Evolutionary conservation across 768 basidiomycete species (phyloP).

Genomic region (Lactarius sp.): DNA sequence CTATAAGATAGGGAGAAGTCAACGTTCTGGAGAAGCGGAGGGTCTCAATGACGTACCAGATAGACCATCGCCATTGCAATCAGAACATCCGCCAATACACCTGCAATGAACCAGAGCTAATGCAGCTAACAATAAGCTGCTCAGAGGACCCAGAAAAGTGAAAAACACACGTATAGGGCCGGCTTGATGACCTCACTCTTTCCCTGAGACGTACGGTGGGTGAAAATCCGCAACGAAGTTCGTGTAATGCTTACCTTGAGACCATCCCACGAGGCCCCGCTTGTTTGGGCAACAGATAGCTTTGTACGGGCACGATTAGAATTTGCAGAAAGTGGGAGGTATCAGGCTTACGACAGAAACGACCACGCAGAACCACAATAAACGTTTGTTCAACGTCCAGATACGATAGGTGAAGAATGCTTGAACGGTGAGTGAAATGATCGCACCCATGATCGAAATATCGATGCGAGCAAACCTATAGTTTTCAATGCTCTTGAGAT

Average conservation of each 20-base stretch:
- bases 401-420: conserved; percentile 16
- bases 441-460: conserved; percentile 2
- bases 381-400: conserved; percentile 8
- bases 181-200: neutral
- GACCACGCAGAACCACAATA: conserved; percentile 4
- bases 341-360: conserved; percentile 4
- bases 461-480: conserved; percentile 8
- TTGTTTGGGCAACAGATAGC: conserved; percentile 4
- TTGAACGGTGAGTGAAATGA: conserved; percentile 15
- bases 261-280: neutral
- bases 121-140: neutral
- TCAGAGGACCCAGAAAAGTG: neutral
- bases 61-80: conserved; percentile 16
- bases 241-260: neutral
- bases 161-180: neutral
- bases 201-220: neutral
- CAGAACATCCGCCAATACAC: conserved; percentile 9
- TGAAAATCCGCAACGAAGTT: neutral
- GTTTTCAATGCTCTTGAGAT: conserved; percentile 3
- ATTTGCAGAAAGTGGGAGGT: neutral
- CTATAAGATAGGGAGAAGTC: neutral
- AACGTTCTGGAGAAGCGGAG: neutral
- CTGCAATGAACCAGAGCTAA: conserved; percentile 15
- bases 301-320: neutral
- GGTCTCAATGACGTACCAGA: neutral